Evolutionary conservation across 2,329 filamentous ascomycete species (phyloP).

Genomic region (Calonectria pseudoturangicola): DNA sequence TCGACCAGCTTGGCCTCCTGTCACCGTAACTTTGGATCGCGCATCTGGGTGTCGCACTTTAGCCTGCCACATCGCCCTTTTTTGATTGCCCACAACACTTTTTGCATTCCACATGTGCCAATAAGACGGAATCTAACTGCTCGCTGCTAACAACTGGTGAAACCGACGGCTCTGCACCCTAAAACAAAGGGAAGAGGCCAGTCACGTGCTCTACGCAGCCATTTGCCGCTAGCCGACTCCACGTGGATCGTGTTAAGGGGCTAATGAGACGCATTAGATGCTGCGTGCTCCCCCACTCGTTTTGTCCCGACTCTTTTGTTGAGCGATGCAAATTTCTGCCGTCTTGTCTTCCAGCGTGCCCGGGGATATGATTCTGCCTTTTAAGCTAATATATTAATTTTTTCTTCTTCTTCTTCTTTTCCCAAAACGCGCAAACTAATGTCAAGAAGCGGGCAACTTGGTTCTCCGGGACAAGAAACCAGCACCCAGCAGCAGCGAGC

Average conservation of each 20-base stretch:
- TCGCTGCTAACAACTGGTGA: background rate
- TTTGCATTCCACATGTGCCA: background rate
- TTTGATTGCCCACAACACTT: background rate
- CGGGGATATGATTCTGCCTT: conserved; percentile 9
- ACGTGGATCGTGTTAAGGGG: conserved; percentile 15
- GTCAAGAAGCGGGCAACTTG: conserved; percentile 3
- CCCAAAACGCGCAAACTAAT: background rate
- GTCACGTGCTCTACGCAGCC: conserved; percentile 1
- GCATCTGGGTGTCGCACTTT: background rate
- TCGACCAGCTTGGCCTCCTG: background rate
- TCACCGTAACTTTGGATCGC: background rate
- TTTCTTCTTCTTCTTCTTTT: too few species aligned
- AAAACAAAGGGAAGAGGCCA: too few species aligned
- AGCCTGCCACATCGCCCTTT: background rate
- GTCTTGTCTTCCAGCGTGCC: background rate
- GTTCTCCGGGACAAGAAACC: conserved; percentile 20
- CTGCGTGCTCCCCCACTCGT: background rate
- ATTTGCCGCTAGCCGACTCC: conserved; percentile 17
- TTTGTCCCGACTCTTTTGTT: conserved; percentile 19
- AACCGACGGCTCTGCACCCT: too few species aligned
- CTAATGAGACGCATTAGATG: conserved; percentile 14
- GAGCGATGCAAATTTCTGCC: conserved; percentile 8
- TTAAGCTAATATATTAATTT: background rate
- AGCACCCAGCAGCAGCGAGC: background rate
- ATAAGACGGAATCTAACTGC: background rate